Conservation (phyloP, 2,329 filamentous ascomycete species). For the Cercospora sp. region DNA sequence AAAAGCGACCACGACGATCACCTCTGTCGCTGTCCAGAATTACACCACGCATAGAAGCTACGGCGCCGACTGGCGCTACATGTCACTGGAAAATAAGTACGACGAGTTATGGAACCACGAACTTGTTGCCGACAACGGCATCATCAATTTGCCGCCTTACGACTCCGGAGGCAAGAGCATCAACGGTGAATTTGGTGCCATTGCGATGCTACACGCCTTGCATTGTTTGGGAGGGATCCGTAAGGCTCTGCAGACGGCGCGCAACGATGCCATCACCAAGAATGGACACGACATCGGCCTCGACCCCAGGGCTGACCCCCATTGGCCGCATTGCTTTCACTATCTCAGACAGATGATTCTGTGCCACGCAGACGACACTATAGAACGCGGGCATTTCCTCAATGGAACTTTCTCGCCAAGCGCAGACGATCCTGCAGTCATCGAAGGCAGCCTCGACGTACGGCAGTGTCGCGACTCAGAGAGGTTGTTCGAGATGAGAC, state of each 20-base stretch:
- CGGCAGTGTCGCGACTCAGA: slow-evolving; percentile 10
- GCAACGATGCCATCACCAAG: slow-evolving; percentile 4
- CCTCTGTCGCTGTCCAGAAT: not conserved
- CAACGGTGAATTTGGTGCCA: slow-evolving; percentile 12
- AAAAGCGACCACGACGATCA: slow-evolving; percentile 2
- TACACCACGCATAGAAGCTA: slow-evolving; percentile 8
- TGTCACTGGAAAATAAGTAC: slow-evolving; percentile 17
- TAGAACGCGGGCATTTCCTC: slow-evolving; percentile 11
- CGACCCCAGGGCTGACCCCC: slow-evolving; percentile 11
- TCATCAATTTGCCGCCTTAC: slow-evolving; percentile 14
- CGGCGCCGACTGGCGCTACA: slow-evolving; percentile 15
- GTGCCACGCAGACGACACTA: slow-evolving; percentile 17
- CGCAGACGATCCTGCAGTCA: slow-evolving; percentile 1
- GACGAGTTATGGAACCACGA: slow-evolving; percentile 15
- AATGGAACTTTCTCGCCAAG: slow-evolving; percentile 7
- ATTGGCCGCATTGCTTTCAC: slow-evolving; percentile 18
- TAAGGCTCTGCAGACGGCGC: slow-evolving; percentile 15
- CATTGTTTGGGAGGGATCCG: slow-evolving; percentile 16
- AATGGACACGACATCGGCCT: slow-evolving; percentile 14
- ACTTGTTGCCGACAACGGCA: slow-evolving; percentile 8
- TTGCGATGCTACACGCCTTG: slow-evolving; percentile 17
- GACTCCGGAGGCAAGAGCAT: slow-evolving; percentile 11
- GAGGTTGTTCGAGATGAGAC: slow-evolving; percentile 5
- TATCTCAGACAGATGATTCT: slow-evolving; percentile 13
- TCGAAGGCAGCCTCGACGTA: slow-evolving; percentile 3